These are phyloP conservation scores for Petunia axillaris DNA, from an alignment of 257 asterid species.

Conservation along the genomic window DNA sequence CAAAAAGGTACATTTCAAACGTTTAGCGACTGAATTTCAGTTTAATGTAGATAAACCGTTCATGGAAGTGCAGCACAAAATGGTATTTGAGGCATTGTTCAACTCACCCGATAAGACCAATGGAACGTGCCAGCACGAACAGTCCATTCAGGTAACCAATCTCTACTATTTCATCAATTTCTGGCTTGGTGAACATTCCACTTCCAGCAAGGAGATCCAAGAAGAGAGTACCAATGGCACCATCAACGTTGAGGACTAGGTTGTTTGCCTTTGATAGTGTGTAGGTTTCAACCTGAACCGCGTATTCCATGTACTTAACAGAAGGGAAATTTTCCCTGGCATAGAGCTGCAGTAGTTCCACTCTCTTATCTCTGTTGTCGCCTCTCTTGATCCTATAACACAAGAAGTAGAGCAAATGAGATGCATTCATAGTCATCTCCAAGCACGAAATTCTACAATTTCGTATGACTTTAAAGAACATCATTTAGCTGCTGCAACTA, in stretches of 20 bases:
- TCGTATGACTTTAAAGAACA: not conserved
- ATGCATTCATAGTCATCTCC: not conserved
- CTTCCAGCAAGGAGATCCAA: constrained; percentile 99
- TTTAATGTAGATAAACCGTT: not conserved
- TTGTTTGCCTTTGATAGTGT: constrained; percentile 96
- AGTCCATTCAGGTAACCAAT: constrained; percentile 97
- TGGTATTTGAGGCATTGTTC: not conserved
- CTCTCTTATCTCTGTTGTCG: constrained; percentile 99
- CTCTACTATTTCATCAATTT: constrained; percentile 87
- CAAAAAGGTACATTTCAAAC: not conserved
- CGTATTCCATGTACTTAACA: constrained; percentile 98
- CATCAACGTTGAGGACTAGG: constrained; percentile 94
- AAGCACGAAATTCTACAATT: not conserved
- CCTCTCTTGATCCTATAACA: constrained; percentile 88
- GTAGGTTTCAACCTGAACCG: constrained; percentile 93
- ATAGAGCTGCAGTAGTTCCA: constrained; percentile 78
- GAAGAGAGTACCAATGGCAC: constrained; percentile 97
- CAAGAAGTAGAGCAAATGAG: constrained; percentile 12
- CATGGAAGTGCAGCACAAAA: not conserved
- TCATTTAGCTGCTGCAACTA: not conserved
- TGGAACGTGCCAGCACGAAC: constrained; percentile 96
- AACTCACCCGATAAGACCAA: constrained; percentile 99
- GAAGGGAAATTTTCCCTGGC: constrained; percentile 93
- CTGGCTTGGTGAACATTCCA: constrained; percentile 96
- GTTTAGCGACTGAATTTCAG: not conserved